Percentiles rank a stretch among this genome's conserved stretches.
Conservation (phyloP, 139 green algal species). For the Chlorella vulgaris region DNA sequence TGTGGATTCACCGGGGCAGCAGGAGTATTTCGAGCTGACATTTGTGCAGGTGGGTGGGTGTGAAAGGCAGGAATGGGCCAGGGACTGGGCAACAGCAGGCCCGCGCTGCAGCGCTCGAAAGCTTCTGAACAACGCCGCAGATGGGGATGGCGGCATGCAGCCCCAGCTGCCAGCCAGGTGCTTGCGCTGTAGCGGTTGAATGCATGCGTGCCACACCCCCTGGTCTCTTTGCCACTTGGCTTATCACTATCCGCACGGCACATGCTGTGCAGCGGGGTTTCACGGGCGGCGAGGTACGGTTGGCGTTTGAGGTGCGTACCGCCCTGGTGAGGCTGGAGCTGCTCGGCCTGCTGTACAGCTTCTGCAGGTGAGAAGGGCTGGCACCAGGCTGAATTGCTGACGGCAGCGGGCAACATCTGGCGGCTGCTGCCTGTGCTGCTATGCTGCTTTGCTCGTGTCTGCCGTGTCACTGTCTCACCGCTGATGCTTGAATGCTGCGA, state of each 20-base stretch:
- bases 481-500: no score
- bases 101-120: neutral
- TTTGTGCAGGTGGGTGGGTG: constrained; percentile 32
- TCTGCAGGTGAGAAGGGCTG: constrained; percentile 35
- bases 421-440: neutral
- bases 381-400: neutral
- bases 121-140: neutral
- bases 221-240: no score
- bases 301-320: constrained; percentile 35
- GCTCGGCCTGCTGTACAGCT: constrained; percentile 51
- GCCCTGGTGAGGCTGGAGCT: constrained; percentile 36
- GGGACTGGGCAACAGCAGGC: neutral
- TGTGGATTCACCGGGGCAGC: neutral
- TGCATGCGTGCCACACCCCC: no score
- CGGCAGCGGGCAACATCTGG: neutral
- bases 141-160: neutral
- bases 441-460: no score
- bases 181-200: no score
- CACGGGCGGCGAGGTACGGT: constrained; percentile 36
- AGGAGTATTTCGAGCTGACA: constrained; percentile 44
- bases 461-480: no score
- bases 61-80: neutral
- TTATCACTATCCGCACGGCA: no score
- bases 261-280: constrained; percentile 35
- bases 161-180: no score